Percentiles rank a stretch among this genome's conserved stretches.
These are phyloP conservation scores for Suillus variegatus DNA, from an alignment of 768 basidiomycete genomes.

Conservation along the genomic window DNA sequence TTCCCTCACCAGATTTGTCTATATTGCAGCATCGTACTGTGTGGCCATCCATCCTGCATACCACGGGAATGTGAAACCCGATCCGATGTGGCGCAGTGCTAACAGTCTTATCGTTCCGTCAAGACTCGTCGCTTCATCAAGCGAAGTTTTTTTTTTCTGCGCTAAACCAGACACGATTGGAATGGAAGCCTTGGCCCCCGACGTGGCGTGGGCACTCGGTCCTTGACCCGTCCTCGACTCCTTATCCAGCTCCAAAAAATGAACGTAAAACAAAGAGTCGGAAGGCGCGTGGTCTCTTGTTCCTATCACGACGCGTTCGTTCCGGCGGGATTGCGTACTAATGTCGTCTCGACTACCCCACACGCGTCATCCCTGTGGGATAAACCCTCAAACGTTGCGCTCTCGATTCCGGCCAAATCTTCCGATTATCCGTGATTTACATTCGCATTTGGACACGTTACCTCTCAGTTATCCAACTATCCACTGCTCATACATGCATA, in stretches of 20 bases:
- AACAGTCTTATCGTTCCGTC: neutral
- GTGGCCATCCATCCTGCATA: neutral
- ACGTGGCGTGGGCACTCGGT: neutral
- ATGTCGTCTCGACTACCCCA: slow-evolving; percentile 1
- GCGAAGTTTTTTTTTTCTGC: neutral
- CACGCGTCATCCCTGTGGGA: slow-evolving; percentile 2
- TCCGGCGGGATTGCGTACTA: neutral
- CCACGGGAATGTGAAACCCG: slow-evolving; percentile 1
- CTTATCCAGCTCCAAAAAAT: neutral
- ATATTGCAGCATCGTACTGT: neutral
- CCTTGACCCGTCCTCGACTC: neutral
- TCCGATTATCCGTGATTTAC: slow-evolving; percentile 5
- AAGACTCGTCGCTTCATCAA: slow-evolving; percentile 1
- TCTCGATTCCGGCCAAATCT: neutral
- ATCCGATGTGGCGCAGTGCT: neutral
- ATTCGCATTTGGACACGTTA: neutral
- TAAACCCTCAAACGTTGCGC: slow-evolving; percentile 3
- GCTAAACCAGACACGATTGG: neutral
- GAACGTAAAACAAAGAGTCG: slow-evolving; percentile 4
- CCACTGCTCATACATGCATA: neutral
- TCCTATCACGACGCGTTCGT: slow-evolving; percentile 5
- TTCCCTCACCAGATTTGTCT: neutral
- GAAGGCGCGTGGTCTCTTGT: slow-evolving; percentile 33
- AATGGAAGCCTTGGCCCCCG: neutral
- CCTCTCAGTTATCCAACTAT: neutral